phyloP scores from a whole-genome alignment of 176 grass and related monocot species.

The Zea luxurians region DNA sequence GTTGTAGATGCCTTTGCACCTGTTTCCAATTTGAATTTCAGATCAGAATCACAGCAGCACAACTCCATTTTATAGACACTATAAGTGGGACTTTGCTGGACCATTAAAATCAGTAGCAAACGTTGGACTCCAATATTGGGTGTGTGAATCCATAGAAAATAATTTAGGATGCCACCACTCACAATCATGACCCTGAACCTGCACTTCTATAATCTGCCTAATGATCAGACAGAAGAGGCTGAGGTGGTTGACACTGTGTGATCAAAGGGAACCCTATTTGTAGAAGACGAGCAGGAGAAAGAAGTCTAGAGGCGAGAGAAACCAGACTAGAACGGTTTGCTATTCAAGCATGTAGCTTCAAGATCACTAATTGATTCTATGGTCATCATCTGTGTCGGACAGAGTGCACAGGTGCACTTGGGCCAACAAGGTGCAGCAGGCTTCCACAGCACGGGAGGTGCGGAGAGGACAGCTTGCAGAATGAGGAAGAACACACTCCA shows the following conservation, averaged over 20 bases:
- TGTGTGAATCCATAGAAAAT: not conserved
- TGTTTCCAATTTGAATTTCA: slow-evolving; percentile 43
- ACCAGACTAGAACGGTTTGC: not conserved
- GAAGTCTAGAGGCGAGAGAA: not conserved
- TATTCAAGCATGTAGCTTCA: not conserved
- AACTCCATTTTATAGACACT: slow-evolving; percentile 31
- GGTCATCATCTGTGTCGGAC: not conserved
- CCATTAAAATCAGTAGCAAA: not conserved
- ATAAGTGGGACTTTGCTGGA: slow-evolving; percentile 28
- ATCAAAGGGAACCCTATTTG: not conserved
- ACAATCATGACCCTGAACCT: not conserved
- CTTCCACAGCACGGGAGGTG: not conserved
- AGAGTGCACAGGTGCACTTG: not conserved
- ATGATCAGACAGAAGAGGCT: not conserved
- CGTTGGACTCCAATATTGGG: not conserved
- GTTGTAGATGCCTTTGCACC: slow-evolving; percentile 89
- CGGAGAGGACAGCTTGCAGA: not conserved
- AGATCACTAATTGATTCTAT: not conserved
- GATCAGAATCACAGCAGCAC: slow-evolving; percentile 21
- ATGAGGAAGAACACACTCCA: not conserved
- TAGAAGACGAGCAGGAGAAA: not conserved
- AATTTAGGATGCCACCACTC: not conserved
- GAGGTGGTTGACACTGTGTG: not conserved
- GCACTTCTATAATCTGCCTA: not conserved
- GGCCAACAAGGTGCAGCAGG: not conserved